Percentiles rank a stretch among this genome's conserved stretches.
phyloP scores from a whole-genome alignment of 2,329 filamentous ascomycete species.

The Rhynchosporium graminicola region DNA sequence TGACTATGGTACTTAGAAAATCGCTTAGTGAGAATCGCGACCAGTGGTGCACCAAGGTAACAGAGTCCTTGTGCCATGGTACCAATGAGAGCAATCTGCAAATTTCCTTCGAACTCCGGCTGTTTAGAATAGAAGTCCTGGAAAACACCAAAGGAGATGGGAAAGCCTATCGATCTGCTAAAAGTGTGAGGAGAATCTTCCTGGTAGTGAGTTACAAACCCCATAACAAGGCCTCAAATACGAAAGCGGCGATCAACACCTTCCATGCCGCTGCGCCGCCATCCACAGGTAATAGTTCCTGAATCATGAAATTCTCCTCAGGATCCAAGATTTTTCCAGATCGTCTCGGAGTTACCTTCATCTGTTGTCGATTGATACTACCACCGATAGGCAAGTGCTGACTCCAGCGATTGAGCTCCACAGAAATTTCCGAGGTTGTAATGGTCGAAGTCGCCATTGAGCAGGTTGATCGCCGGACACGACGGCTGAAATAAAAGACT shows the following conservation, averaged over 20 bases:
- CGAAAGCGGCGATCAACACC: conserved; percentile 51
- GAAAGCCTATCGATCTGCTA: conserved; percentile 54
- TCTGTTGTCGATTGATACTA: neutral
- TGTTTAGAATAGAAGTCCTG: conserved; percentile 67
- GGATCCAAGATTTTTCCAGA: neutral
- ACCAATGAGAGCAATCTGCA: conserved; percentile 62
- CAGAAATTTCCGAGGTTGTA: neutral
- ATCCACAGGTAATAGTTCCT: conserved; percentile 21
- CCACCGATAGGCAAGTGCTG: neutral
- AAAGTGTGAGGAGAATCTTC: neutral
- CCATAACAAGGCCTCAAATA: conserved; percentile 56
- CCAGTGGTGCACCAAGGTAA: conserved; percentile 42
- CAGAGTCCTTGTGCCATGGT: conserved; percentile 46
- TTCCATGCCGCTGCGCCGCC: conserved; percentile 46
- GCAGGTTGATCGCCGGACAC: neutral
- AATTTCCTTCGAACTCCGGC: conserved; percentile 53
- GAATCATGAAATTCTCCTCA: conserved; percentile 10
- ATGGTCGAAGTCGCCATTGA: conserved; percentile 6
- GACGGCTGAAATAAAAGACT: neutral
- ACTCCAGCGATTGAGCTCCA: conserved; percentile 15
- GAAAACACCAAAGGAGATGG: conserved; percentile 69
- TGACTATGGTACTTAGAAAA: conserved; percentile 40
- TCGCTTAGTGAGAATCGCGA: conserved; percentile 40
- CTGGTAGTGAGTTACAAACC: conserved; percentile 40
- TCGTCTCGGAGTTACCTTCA: neutral